Base-by-base conservation (phyloP, 1,284 basidiomycete genomes). In the Tremellales sp. region DNA sequence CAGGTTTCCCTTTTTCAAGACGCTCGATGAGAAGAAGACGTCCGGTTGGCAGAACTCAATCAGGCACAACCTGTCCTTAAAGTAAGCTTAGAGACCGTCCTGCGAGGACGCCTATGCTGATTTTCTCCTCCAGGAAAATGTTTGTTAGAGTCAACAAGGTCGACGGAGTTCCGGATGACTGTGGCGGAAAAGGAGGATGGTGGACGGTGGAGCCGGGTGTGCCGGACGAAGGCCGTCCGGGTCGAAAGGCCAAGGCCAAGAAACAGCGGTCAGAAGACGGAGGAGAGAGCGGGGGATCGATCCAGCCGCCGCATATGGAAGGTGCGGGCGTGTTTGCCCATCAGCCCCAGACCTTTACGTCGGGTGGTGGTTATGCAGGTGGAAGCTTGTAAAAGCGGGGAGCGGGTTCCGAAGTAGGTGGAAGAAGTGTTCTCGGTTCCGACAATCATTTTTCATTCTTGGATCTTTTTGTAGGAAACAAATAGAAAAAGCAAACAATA, bases 41-140 rank as follows among this genome's bases (percentile, higher is more conserved):
- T 65, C 68, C 3, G 70, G 70, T 19, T 72, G 70, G 70, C 68
- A 72, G 50, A 73, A 73, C 48, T 60, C 56, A 49, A 73, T 73
- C 48, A 57, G 71, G 32, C 71, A 73, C 49, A 73, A 72, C 51
- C 52, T 73, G 32, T 65, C 62, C 44, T 43, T 73, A 22, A 72
- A 73, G 69, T 71, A 58, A 55, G 71, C 31, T 12, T 21, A 19
- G 22, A 13, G 12, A 13, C 9, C 9, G 22, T 0, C 12, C 25
- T 25, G 2, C 14, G 13, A 7, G 25, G 13, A 24, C 19, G 39
- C 9, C 10, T 16, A 27, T 16, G n/a, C 22, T 38, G 19, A 29
- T 10, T 16, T 25, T 33, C 42, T 51, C 39, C 43, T 10, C 3
- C 50, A 73, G 71, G 50, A 73, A 73, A 66, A 71, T 71, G 63